phyloP scores from a whole-genome alignment of 345 rosid genomes.

The Brassica carinata region DNA sequence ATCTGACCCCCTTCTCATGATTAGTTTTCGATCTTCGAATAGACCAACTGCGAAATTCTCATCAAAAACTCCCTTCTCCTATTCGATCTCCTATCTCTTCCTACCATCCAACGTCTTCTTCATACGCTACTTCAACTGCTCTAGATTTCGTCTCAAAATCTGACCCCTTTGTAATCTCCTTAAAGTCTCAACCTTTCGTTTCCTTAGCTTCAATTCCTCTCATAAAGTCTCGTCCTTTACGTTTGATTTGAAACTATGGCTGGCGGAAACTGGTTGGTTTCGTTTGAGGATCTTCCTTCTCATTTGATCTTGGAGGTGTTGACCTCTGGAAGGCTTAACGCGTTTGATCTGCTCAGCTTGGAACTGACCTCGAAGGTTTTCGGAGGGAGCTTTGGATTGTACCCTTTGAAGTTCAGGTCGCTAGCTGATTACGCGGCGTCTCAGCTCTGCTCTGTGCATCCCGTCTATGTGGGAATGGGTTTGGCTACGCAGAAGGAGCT shows the following conservation, averaged over 20 bases:
- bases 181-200: neutral
- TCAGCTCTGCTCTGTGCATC: constrained; percentile 65
- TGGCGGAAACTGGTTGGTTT: constrained; percentile 51
- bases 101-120: constrained; percentile 70
- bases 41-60: constrained; percentile 51
- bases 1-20: constrained; percentile 74
- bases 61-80: constrained; percentile 47
- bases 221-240: constrained; percentile 22
- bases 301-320: constrained; percentile 88
- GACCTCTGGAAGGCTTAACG: constrained; percentile 68
- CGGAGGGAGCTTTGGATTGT: constrained; percentile 65
- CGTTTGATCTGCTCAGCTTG: constrained; percentile 63
- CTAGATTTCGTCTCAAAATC: constrained; percentile 82
- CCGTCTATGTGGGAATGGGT: constrained; percentile 59
- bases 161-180: constrained; percentile 38
- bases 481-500: constrained; percentile 56
- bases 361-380: constrained; percentile 81
- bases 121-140: constrained; percentile 74
- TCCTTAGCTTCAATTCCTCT: constrained; percentile 2
- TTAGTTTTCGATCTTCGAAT: constrained; percentile 61
- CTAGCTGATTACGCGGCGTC: constrained; percentile 79
- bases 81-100: constrained; percentile 56
- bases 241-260: constrained; percentile 55
- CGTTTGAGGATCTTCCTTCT: constrained; percentile 81
- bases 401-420: constrained; percentile 74